Evolutionary conservation across 2,329 filamentous ascomycete species (phyloP), one percentile per base, ranked within the genome.

Genomic region (Aspergillus melleus): DNA sequence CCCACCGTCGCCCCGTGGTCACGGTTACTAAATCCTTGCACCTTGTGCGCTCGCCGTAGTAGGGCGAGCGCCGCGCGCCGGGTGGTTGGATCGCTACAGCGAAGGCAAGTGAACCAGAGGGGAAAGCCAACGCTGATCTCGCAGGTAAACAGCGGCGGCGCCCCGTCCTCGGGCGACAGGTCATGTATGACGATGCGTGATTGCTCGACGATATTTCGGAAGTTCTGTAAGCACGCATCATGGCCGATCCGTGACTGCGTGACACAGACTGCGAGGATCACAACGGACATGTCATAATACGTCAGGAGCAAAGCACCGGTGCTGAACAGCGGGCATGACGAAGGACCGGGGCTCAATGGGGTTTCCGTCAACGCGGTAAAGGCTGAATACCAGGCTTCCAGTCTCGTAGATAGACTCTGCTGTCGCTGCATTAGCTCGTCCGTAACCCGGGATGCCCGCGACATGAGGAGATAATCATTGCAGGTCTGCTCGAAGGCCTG

Each of bases 41-140:
- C 61, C 1, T 54, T 62, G 6, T 68, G 70, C 3, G 66, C 64
- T 52, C 54, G 61, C 1, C 60, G 62, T 0, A 75, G 60, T 16
- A 76, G 58, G 14, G 61, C 59, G 1, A 76, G 39, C 22, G 74
- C 72, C 2, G 58, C 49, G 2, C 74, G 71, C 42, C 74, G 70
- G 12, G 68, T 62, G 4, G 14, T 49, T 1, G 72, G 73, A n/a
- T 75, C 68, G 9, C 73, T 71, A 49, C 74, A 76, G 51, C 69
- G 65, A 1, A 74, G 60, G 26, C 66, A 66, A 1, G 70, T 72
- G 26, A 75, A 70, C 64, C 66, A 76, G 2, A 76, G 64, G 2
- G 72, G 71, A 10, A 70, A 47, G 1, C 64, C 70, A 16, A 74
- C 55, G 14, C 65, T 65, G 6, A 74, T 54, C 24, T 75, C 73